Conservation (phyloP, 1,139 yeast species). For the Suhomyces terraborum region DNA sequence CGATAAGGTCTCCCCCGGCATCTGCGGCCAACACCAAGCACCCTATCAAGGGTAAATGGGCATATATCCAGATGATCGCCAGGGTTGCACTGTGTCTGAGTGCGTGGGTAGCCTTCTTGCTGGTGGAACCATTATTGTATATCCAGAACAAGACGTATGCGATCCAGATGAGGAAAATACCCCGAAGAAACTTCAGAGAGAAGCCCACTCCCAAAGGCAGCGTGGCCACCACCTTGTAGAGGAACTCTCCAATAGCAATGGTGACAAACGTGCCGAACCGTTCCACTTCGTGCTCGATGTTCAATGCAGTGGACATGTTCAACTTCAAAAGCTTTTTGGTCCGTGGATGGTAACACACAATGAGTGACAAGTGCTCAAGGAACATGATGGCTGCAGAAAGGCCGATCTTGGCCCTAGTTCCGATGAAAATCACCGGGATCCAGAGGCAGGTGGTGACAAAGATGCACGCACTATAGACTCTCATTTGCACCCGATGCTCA, state of each 20-base stretch:
- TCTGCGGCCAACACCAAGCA: constrained; percentile 60
- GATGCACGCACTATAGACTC: constrained; percentile 39
- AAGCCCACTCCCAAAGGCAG: constrained; percentile 53
- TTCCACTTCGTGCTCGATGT: constrained; percentile 69
- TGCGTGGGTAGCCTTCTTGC: constrained; percentile 54
- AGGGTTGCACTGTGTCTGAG: constrained; percentile 50
- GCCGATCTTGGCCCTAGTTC: constrained; percentile 49
- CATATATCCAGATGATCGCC: constrained; percentile 51
- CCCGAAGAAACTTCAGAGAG: constrained; percentile 47
- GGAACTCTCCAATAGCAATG: constrained; percentile 67
- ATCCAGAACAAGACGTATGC: constrained; percentile 57
- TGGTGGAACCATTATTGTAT: constrained; percentile 57
- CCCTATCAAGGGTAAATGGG: constrained; percentile 57
- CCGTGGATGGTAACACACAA: constrained; percentile 48
- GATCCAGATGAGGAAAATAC: constrained; percentile 49
- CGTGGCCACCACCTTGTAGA: constrained; percentile 57
- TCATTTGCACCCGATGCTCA: constrained; percentile 57
- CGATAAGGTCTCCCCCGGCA: constrained; percentile 56
- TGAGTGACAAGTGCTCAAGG: constrained; percentile 43
- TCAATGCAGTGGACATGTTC: constrained; percentile 59
- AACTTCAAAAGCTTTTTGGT: constrained; percentile 43
- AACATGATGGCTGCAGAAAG: constrained; percentile 43
- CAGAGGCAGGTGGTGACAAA: constrained; percentile 40
- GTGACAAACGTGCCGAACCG: constrained; percentile 59
- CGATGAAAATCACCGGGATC: constrained; percentile 52